phyloP scores from a whole-genome alignment of 1,139 yeast genomes.

The Taphrina confusa region DNA sequence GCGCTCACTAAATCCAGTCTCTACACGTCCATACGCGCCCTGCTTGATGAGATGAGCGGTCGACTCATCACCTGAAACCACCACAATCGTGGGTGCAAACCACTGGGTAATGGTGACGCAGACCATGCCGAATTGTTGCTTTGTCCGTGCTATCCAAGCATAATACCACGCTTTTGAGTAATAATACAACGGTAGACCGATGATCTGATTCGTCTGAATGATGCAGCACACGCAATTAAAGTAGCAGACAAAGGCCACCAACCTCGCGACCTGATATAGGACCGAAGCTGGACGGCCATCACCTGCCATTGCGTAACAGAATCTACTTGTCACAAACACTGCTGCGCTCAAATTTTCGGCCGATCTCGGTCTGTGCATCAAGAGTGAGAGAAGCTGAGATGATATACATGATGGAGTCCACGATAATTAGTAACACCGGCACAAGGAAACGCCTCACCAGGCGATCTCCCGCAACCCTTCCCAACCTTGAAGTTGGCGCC shows the following conservation, averaged over 20 bases:
- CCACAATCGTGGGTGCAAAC: conserved; percentile 46
- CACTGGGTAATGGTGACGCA: conserved; percentile 45
- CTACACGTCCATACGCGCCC: conserved; percentile 42
- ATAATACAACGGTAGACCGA: conserved; percentile 32
- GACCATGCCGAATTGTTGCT: conserved; percentile 47
- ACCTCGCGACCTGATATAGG: conserved; percentile 14
- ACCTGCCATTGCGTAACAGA: too few species aligned
- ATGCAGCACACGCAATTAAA: conserved; percentile 18
- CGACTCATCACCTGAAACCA: conserved; percentile 45
- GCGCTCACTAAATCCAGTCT: conserved; percentile 47
- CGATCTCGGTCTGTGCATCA: too few species aligned
- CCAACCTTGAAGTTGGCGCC: too few species aligned
- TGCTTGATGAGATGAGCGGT: conserved; percentile 43
- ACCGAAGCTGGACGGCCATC: too few species aligned
- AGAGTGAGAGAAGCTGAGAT: too few species aligned
- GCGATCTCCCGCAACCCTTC: too few species aligned
- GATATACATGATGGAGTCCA: too few species aligned
- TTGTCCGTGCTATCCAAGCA: conserved; percentile 42
- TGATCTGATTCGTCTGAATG: conserved; percentile 15
- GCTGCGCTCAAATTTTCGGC: too few species aligned
- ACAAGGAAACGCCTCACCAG: too few species aligned
- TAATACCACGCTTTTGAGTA: conserved; percentile 29
- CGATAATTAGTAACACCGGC: too few species aligned
- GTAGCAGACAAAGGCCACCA: conserved; percentile 16
- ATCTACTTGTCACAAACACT: too few species aligned